Base-by-base conservation (phyloP, 495 filamentous ascomycete species). In the Aspergillus asperescens region DNA sequence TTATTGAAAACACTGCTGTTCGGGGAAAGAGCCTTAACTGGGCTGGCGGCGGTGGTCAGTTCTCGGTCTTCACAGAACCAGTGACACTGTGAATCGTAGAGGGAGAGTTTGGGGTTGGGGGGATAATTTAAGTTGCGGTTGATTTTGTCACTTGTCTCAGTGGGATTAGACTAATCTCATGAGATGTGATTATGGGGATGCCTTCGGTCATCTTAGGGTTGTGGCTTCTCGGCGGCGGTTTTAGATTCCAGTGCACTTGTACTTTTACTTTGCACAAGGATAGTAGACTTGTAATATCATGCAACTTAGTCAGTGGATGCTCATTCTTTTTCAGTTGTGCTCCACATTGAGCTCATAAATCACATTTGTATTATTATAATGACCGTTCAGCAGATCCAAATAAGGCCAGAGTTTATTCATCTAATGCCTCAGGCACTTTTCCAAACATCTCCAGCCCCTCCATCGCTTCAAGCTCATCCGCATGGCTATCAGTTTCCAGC, bases 1-100 rank as follows among this genome's bases (percentile, higher is more conserved):
- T 76, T 31, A 77, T 86, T 49, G 74, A 81, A 42, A 83, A 81
- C 60, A 82, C 76, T 23, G 81, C 81, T 39, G 68, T 79, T n/a
- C 67, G 75, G 18, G 78, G 74, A 3, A 75, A 75, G 63, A 69
- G 71, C 50, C 56, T 86, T 7, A 77, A 71, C 50, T 82, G 77
- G 72, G 78, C 79, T 43, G 80, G 80, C 40, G 75, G 77, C 19
- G 83, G 83, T 39, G 82, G 83, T 7, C 82, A 86, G 53, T 85
- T 78, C 60, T 80, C 80, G 2, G 70, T 80, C 0, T 70, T 76
- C 24, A 73, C 70, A 0, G 67, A 64, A 28, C 59, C 66, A 29
- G 62, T 55, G 10, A 56, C 24, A 22, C 13, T 51, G 38, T 64
- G 39, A 61, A 28, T 16, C 10, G 15, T 34, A 19, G 16, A 29